Percentiles rank a stretch among this genome's conserved stretches.
These are phyloP conservation scores for Leccinum laetum DNA, from an alignment of 1,284 basidiomycete species.

Conservation along the genomic window DNA sequence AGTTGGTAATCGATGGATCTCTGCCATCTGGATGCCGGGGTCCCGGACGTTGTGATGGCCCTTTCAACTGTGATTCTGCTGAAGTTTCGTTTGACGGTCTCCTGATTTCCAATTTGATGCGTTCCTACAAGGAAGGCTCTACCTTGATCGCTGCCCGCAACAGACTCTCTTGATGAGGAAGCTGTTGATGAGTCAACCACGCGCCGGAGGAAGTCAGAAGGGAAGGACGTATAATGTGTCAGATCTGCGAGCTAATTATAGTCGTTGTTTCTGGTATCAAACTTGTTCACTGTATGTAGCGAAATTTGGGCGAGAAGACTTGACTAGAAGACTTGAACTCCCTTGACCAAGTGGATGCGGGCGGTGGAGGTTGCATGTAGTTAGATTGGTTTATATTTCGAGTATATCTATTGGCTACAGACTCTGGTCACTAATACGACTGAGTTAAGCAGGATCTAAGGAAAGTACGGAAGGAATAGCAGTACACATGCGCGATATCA, in stretches of 20 bases:
- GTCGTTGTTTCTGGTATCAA: neutral
- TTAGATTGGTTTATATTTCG: neutral
- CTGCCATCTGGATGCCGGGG: neutral
- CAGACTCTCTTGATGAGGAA: neutral
- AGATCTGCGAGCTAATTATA: neutral
- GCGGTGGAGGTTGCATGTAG: neutral
- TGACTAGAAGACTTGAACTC: neutral
- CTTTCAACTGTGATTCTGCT: neutral
- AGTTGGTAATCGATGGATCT: neutral
- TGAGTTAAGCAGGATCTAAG: neutral
- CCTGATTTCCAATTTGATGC: neutral
- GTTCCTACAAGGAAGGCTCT: neutral
- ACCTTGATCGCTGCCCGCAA: neutral
- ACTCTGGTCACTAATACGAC: neutral
- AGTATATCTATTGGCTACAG: slow-evolving; percentile 13
- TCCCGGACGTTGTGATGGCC: neutral
- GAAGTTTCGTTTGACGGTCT: neutral
- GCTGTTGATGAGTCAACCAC: neutral
- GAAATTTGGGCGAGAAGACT: neutral
- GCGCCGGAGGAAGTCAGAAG: neutral
- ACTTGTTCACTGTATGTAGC: neutral
- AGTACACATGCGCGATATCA: slow-evolving; percentile 1
- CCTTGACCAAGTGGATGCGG: neutral
- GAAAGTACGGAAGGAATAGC: neutral
- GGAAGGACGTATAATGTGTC: neutral